These are phyloP conservation scores for Leccinum longicurvipes DNA, from an alignment of 768 basidiomycete genomes.

Conservation along the genomic window DNA sequence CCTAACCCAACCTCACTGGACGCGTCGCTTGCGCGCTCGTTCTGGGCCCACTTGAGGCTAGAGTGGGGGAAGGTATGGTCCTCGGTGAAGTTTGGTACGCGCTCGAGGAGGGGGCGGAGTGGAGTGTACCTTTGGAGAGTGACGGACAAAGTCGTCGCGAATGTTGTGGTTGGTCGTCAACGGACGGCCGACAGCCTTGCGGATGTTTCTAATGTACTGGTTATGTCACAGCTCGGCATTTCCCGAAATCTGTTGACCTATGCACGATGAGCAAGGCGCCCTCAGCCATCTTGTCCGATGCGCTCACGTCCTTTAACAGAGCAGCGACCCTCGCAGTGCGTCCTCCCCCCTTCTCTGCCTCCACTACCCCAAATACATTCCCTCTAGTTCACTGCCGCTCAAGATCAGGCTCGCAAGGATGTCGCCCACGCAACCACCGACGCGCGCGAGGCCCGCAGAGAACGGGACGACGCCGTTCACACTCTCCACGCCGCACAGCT, in stretches of 20 bases:
- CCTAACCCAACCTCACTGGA: constrained; percentile 19
- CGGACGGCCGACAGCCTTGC: constrained; percentile 22
- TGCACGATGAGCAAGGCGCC: constrained; percentile 32
- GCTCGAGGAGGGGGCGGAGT: not conserved
- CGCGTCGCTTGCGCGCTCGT: constrained; percentile 2
- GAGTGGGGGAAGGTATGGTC: constrained; percentile 9
- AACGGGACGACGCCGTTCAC: constrained; percentile 49
- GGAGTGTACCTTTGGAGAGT: constrained; percentile 28
- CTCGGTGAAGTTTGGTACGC: constrained; percentile 5
- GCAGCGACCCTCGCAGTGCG: constrained; percentile 41
- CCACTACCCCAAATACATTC: not conserved
- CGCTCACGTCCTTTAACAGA: constrained; percentile 39
- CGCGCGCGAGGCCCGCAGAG: constrained; percentile 43
- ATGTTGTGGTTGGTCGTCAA: constrained; percentile 30
- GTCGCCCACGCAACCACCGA: constrained; percentile 48
- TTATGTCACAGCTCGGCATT: constrained; percentile 11
- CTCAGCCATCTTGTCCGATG: constrained; percentile 38
- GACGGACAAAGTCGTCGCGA: constrained; percentile 31
- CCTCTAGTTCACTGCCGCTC: constrained; percentile 49
- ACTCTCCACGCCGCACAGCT: constrained; percentile 42
- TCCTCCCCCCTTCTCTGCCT: not conserved
- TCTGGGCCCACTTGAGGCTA: constrained; percentile 23
- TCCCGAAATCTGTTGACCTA: constrained; percentile 21
- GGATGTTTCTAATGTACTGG: constrained; percentile 2
- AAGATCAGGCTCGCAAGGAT: constrained; percentile 54